These are phyloP conservation scores for Bacidia gigantensis DNA, from an alignment of 495 filamentous ascomycete species.

Conservation along the genomic window DNA sequence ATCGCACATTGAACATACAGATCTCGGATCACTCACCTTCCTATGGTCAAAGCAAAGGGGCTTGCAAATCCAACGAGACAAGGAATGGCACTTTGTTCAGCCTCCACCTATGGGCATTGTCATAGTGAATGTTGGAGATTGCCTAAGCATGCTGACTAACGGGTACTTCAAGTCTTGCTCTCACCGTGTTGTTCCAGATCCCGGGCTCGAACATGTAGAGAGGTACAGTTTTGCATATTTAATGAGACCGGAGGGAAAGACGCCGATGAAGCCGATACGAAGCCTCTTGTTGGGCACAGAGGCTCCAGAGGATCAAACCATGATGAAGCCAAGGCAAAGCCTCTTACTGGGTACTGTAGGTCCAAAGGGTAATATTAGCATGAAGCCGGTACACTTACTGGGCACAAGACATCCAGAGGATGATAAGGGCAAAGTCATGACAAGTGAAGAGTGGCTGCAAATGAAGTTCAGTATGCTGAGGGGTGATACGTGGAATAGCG, in stretches of 20 bases:
- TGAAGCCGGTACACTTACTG: background rate
- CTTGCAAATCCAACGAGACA: conserved; percentile 31
- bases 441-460: conserved; percentile 6
- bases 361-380: background rate
- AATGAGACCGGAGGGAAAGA: conserved; percentile 1
- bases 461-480: conserved; percentile 6
- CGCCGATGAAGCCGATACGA: background rate
- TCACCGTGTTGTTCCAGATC: conserved; percentile 7
- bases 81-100: conserved; percentile 39
- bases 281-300: background rate
- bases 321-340: too few relatives aligned
- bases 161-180: background rate
- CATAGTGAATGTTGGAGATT: conserved; percentile 44
- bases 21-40: conserved; percentile 42
- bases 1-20: conserved; percentile 41
- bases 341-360: too few relatives aligned
- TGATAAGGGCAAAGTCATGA: background rate
- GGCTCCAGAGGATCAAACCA: background rate
- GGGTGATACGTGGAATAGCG: conserved; percentile 2
- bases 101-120: conserved; percentile 32
- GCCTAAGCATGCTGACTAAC: conserved; percentile 5
- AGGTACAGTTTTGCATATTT: conserved; percentile 11
- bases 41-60: conserved; percentile 44
- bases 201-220: background rate
- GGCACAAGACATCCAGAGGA: background rate